Conservation (phyloP, 805 yeast genomes). For the Torulaspora indica region DNA sequence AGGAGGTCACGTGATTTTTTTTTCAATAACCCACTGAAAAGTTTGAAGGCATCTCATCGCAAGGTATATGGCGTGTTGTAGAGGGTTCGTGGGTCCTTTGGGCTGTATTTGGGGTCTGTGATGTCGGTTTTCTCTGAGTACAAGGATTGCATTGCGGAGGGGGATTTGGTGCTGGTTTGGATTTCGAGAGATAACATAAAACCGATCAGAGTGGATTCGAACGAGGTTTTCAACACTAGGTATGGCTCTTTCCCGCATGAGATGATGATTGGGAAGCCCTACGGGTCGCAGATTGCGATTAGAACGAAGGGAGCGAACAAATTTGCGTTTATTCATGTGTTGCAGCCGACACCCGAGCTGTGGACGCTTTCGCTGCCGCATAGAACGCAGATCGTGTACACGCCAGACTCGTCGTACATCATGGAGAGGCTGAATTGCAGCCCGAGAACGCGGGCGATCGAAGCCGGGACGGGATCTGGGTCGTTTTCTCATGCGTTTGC, state of each 20-base stretch:
- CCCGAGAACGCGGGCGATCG: slow-evolving; percentile 76
- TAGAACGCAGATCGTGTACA: slow-evolving; percentile 94
- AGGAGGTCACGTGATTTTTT: slow-evolving; percentile 3
- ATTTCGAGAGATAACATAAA: slow-evolving; percentile 74
- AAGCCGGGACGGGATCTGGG: slow-evolving; percentile 98
- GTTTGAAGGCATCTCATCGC: slow-evolving; percentile 7
- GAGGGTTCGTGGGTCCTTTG: too few relatives aligned
- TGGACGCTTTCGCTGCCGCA: slow-evolving; percentile 97
- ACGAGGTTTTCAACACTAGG: slow-evolving; percentile 69
- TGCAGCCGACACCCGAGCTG: slow-evolving; percentile 90
- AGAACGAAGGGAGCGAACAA: slow-evolving; percentile 51
- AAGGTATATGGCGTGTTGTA: neutral
- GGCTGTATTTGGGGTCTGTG: slow-evolving; percentile 16
- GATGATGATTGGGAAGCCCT: slow-evolving; percentile 72
- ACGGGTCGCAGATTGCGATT: slow-evolving; percentile 77
- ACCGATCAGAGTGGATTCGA: slow-evolving; percentile 59
- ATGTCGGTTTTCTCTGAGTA: slow-evolving; percentile 45
- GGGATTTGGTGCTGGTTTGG: slow-evolving; percentile 83
- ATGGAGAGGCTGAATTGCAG: slow-evolving; percentile 72
- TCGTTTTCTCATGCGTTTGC: slow-evolving; percentile 92
- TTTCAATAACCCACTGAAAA: slow-evolving; percentile 3
- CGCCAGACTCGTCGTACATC: slow-evolving; percentile 91
- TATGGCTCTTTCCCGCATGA: slow-evolving; percentile 87
- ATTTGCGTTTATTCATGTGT: slow-evolving; percentile 76
- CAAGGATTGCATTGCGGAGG: slow-evolving; percentile 70